Conservation (phyloP, 139 green algal genomes). For the Trebouxia sp. region DNA sequence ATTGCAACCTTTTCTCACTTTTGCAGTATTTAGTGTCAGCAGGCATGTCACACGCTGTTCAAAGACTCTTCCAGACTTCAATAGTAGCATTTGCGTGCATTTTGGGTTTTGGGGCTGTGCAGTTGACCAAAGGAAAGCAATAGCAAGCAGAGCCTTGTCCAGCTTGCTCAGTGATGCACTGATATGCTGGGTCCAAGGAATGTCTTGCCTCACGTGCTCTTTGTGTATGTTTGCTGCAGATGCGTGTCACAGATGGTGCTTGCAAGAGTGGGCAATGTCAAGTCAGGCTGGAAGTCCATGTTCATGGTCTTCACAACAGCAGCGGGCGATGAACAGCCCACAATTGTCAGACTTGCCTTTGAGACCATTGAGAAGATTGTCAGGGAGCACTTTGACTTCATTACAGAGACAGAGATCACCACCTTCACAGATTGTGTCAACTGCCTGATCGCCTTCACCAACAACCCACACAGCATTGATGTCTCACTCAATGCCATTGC, state of each 20-base stretch:
- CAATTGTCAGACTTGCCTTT: conserved; percentile 88
- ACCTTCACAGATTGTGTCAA: conserved; percentile 99
- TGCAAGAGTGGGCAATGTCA: conserved; percentile 91
- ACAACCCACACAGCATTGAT: conserved; percentile 92
- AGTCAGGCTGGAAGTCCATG: conserved; percentile 98
- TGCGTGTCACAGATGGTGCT: conserved; percentile 90
- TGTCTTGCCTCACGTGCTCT: neutral
- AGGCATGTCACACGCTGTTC: too few species aligned
- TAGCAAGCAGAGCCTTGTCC: too few species aligned
- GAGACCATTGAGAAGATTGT: conserved; percentile 98
- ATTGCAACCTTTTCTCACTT: too few species aligned
- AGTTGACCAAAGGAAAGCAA: too few species aligned
- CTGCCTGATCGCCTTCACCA: conserved; percentile 99
- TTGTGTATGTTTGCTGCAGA: conserved; percentile 18
- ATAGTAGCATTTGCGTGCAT: too few species aligned
- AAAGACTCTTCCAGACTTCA: too few species aligned
- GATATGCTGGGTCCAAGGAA: too few species aligned
- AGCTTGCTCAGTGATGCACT: neutral
- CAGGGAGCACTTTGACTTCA: conserved; percentile 95
- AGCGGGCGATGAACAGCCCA: conserved; percentile 74
- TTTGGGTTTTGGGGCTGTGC: too few species aligned
- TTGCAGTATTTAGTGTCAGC: too few species aligned
- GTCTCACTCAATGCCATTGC: conserved; percentile 96
- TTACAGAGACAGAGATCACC: conserved; percentile 97
- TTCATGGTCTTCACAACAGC: conserved; percentile 99